A percentile compares a stretch with the other conserved stretches of the same genome.
Evolutionary conservation across 805 yeast genomes (phyloP).

Genomic region (Candida xyloterini): DNA sequence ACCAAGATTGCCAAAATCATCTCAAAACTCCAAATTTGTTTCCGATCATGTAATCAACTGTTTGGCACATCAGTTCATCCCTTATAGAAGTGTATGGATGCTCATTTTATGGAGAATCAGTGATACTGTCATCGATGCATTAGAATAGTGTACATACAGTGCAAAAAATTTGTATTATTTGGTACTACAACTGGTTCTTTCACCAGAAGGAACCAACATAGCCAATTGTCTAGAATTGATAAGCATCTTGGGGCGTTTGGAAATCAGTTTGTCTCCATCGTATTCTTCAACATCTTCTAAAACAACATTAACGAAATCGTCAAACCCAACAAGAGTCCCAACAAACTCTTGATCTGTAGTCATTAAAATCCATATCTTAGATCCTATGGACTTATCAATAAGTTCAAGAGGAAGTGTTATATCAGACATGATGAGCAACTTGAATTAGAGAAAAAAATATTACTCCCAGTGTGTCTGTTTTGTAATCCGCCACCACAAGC

Average conservation of each 20-base stretch:
- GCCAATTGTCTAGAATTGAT: conserved; percentile 71
- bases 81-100: conserved; percentile 69
- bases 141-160: conserved; percentile 23
- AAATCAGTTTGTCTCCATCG: conserved; percentile 39
- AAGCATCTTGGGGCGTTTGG: conserved; percentile 55
- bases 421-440: conserved; percentile 7
- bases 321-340: conserved; percentile 91
- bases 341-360: conserved; percentile 67
- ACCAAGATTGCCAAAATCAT: conserved; percentile 4
- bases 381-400: conserved; percentile 83
- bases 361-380: conserved; percentile 70
- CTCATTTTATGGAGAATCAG: conserved; percentile 71
- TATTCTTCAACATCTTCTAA: conserved; percentile 75
- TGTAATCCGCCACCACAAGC: conserved; percentile 1
- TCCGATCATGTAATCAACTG: conserved; percentile 56
- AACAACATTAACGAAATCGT: conserved; percentile 91
- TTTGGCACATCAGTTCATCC: conserved; percentile 58
- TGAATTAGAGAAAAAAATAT: not conserved
- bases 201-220: conserved; percentile 57
- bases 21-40: conserved; percentile 25
- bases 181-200: conserved; percentile 27
- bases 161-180: not conserved
- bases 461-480: not conserved
- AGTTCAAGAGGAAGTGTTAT: conserved; percentile 71
- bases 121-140: conserved; percentile 51